A percentile compares a stretch with the other conserved stretches of the same genome.
These are phyloP conservation scores for Aegilops sharonensis DNA, from an alignment of 176 grass and related monocot genomes.

Conservation along the genomic window DNA sequence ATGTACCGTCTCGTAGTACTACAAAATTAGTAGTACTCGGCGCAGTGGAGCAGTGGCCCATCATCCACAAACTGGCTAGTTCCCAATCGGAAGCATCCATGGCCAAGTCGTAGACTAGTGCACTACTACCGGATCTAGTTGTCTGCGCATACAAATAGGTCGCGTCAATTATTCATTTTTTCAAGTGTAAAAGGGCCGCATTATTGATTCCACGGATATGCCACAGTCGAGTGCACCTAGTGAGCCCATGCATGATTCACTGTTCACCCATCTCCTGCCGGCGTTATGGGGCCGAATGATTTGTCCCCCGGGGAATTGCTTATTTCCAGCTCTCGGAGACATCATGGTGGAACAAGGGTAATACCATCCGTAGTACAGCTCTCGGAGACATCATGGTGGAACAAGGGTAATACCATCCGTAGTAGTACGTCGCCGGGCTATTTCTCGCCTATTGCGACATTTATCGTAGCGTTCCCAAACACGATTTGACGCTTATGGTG, in stretches of 20 bases:
- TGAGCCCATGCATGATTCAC: not conserved
- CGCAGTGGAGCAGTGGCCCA: no score
- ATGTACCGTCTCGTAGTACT: no score
- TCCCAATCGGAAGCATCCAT: not conserved
- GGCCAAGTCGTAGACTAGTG: not conserved
- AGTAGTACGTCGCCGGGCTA: no score
- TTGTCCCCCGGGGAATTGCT: not conserved
- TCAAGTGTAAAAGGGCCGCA: not conserved
- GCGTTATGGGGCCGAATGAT: not conserved
- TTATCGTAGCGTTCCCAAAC: no score
- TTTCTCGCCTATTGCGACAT: no score
- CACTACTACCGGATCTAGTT: not conserved
- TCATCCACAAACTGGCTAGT: not conserved
- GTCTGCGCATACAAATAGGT: not conserved
- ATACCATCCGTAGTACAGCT: not conserved
- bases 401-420: no score
- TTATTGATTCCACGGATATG: conserved; percentile 31
- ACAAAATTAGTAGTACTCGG: no score
- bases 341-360: not conserved
- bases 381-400: not conserved
- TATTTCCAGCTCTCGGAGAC: not conserved
- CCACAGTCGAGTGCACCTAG: not conserved
- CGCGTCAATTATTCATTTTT: not conserved
- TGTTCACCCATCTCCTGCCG: not conserved
- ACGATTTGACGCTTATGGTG: no score